Conservation (phyloP, 257 asterid species). For the Nicotiana tomentosiformis region DNA sequence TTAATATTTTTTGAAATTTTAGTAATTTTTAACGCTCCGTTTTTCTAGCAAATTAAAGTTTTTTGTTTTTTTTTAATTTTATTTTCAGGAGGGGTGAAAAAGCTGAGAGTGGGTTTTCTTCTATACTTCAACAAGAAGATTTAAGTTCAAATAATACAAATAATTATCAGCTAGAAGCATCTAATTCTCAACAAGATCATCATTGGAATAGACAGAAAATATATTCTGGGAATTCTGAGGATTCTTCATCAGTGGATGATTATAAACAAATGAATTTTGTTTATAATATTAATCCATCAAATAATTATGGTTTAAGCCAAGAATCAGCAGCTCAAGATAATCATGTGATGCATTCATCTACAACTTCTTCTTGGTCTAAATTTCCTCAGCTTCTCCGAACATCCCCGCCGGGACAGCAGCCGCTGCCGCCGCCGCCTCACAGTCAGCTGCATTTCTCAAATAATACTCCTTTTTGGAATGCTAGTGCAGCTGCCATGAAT, state of each 20-base stretch:
- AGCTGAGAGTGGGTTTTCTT: slow-evolving; percentile 20
- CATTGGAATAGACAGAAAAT: slow-evolving; percentile 41
- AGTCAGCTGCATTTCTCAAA: slow-evolving; percentile 70
- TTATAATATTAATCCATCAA: slow-evolving; percentile 20
- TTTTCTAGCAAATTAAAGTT: too few species aligned
- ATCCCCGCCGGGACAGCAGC: slow-evolving; percentile 33
- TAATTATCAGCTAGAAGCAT: slow-evolving; percentile 35
- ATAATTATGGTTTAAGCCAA: slow-evolving; percentile 20
- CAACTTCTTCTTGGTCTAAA: slow-evolving; percentile 37
- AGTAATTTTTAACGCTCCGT: too few species aligned
- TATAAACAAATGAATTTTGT: slow-evolving; percentile 30
- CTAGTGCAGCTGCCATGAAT: slow-evolving; percentile 33
- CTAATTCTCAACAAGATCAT: slow-evolving; percentile 30
- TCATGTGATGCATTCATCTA: not conserved
- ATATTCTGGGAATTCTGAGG: slow-evolving; percentile 22
- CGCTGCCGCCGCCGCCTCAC: slow-evolving; percentile 5
- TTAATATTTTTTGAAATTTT: too few species aligned
- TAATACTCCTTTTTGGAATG: slow-evolving; percentile 77
- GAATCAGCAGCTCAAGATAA: slow-evolving; percentile 9
- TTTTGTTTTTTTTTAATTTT: not conserved
- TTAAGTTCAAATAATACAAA: slow-evolving; percentile 15
- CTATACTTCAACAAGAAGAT: slow-evolving; percentile 42
- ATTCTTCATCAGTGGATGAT: slow-evolving; percentile 24
- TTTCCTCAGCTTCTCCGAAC: slow-evolving; percentile 44
- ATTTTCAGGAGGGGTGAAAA: slow-evolving; percentile 42